phyloP scores from a whole-genome alignment of 2,329 filamentous ascomycete genomes.

The Pseudogymnoascus sp. region DNA sequence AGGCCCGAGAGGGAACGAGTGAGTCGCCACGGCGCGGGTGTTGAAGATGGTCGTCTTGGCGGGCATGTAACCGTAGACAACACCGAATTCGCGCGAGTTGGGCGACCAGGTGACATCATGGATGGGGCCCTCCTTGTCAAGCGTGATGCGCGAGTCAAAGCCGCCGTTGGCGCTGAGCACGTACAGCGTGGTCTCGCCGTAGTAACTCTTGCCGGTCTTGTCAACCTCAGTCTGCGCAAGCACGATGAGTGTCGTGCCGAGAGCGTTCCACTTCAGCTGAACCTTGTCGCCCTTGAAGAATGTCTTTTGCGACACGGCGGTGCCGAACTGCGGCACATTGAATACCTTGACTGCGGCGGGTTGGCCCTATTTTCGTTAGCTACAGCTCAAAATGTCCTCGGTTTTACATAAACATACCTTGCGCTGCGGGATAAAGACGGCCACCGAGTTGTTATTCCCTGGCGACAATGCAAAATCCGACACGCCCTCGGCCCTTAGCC shows the following conservation, averaged over 20 bases:
- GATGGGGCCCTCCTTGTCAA: conserved; percentile 96
- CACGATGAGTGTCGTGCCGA: conserved; percentile 86
- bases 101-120: conserved; percentile 98
- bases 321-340: conserved; percentile 79
- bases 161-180: conserved; percentile 84
- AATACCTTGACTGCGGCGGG: conserved; percentile 91
- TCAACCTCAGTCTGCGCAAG: conserved; percentile 97
- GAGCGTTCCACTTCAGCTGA: conserved; percentile 93
- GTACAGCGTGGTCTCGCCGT: conserved; percentile 96
- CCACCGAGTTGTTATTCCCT: conserved; percentile 83
- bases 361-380: conserved; percentile 57
- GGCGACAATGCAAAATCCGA: conserved; percentile 83
- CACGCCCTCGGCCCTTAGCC: conserved; percentile 85
- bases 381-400: not conserved
- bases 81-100: conserved; percentile 94
- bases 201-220: conserved; percentile 98
- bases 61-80: conserved; percentile 98
- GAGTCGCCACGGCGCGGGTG: conserved; percentile 69
- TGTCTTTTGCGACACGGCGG: conserved; percentile 88
- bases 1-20: conserved; percentile 79
- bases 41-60: conserved; percentile 99
- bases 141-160: conserved; percentile 83
- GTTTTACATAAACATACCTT: conserved; percentile 53
- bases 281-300: conserved; percentile 99
- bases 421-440: conserved; percentile 90